A percentile compares a stretch with the other conserved stretches of the same genome.
These are phyloP conservation scores for Pseudonitzschia multistriata DNA, from an alignment of 108 stramenopile genomes.

Conservation along the genomic window DNA sequence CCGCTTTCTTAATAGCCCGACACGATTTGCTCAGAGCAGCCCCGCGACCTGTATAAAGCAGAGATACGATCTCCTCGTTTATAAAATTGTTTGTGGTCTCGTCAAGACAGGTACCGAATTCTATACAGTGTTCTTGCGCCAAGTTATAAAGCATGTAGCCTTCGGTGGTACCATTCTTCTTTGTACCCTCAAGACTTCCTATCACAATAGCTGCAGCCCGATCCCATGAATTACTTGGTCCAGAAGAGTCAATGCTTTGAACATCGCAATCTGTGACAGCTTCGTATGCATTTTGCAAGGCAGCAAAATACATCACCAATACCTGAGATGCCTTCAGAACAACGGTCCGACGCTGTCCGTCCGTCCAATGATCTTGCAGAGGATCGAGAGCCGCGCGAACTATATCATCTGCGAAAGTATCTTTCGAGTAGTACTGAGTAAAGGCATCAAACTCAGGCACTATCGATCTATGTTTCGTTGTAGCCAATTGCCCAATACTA, in stretches of 20 bases:
- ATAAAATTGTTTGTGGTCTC: conserved; percentile 30
- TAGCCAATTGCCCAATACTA: conserved; percentile 51
- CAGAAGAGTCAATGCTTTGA: conserved; percentile 6
- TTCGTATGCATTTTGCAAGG: conserved; percentile 54
- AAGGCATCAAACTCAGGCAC: conserved; percentile 69
- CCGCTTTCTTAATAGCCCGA: conserved; percentile 47
- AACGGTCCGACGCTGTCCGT: conserved; percentile 48
- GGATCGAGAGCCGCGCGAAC: conserved; percentile 44
- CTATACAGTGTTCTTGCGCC: conserved; percentile 60
- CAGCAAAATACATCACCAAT: conserved; percentile 69
- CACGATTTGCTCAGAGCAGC: conserved; percentile 53
- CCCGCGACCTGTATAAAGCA: conserved; percentile 69
- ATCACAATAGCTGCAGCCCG: conserved; percentile 65
- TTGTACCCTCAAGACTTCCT: conserved; percentile 62
- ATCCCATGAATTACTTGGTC: conserved; percentile 44
- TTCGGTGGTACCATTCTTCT: conserved; percentile 42
- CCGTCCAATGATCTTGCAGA: conserved; percentile 25
- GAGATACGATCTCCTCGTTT: conserved; percentile 52
- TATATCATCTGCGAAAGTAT: conserved; percentile 65
- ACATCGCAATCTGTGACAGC: conserved; percentile 51
- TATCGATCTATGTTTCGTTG: conserved; percentile 47
- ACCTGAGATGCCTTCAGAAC: conserved; percentile 52
- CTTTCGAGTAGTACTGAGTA: conserved; percentile 45
- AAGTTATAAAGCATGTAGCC: conserved; percentile 63
- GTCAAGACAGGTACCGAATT: conserved; percentile 64